Percentiles rank a stretch among this genome's conserved stretches.
These are phyloP conservation scores for Plasmodium reichenowi DNA, from an alignment of 169 alveolate genomes.

Conservation along the genomic window DNA sequence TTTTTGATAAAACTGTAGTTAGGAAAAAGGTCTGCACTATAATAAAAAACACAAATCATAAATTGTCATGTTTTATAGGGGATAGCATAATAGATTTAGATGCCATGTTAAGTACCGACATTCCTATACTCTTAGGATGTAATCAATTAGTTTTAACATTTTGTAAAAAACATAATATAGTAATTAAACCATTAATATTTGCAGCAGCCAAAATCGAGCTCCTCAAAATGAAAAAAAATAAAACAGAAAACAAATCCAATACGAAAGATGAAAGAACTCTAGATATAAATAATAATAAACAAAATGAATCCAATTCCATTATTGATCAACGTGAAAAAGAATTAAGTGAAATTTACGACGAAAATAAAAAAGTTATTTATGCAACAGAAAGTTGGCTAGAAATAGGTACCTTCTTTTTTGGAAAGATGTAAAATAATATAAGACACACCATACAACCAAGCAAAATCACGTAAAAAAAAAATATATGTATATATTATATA, in stretches of 20 bases:
- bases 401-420: conserved; percentile 65
- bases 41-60: conserved; percentile 17
- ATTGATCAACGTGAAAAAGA: neutral
- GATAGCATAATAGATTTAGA: conserved; percentile 64
- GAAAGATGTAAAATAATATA: neutral
- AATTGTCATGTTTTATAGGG: conserved; percentile 59
- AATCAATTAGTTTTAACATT: conserved; percentile 8
- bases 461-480: no score
- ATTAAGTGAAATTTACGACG: conserved; percentile 33
- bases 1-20: conserved; percentile 49
- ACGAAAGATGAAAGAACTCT: neutral
- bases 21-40: conserved; percentile 13
- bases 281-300: neutral
- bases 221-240: neutral
- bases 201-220: conserved; percentile 70
- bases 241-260: neutral
- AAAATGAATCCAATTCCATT: neutral
- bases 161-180: conserved; percentile 58
- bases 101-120: conserved; percentile 36
- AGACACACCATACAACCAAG: no score
- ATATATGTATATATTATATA: no score
- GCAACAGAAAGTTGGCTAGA: conserved; percentile 73
- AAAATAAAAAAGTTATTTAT: conserved; percentile 37
- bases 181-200: conserved; percentile 47
- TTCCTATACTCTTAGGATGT: conserved; percentile 46